phyloP scores from a whole-genome alignment of 2,329 filamentous ascomycete genomes.

The Stagonosporopsis vannaccii region DNA sequence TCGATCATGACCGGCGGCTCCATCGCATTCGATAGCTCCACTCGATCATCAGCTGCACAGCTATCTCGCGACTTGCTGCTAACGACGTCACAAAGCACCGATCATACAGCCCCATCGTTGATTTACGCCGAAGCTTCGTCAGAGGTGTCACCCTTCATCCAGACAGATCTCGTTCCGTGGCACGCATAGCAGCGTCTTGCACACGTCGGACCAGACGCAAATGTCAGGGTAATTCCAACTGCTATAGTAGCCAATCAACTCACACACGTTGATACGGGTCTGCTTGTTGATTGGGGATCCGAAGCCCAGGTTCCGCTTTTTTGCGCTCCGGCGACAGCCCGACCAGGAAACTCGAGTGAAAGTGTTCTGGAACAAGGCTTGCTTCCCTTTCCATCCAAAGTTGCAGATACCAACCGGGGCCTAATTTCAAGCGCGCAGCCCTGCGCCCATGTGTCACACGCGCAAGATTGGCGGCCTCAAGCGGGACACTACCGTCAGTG shows the following conservation, averaged over 20 bases:
- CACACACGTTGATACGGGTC: constrained; percentile 17
- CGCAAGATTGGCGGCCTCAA: constrained; percentile 15
- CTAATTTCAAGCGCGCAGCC: constrained; percentile 13
- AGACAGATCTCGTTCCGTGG: constrained; percentile 21
- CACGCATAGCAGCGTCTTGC: constrained; percentile 18
- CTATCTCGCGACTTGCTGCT: constrained; percentile 8
- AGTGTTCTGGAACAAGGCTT: constrained; percentile 16
- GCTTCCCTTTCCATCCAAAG: constrained; percentile 14
- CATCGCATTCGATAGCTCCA: constrained; percentile 15
- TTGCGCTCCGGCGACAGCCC: constrained; percentile 11
- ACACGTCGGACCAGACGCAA: constrained; percentile 12
- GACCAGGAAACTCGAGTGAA: constrained; percentile 20
- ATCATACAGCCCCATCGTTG: constrained; percentile 14
- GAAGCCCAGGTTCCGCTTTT: constrained; percentile 12
- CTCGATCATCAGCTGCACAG: constrained; percentile 22
- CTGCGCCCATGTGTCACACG: constrained; percentile 25
- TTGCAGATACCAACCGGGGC: constrained; percentile 17
- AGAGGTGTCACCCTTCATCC: constrained; percentile 13
- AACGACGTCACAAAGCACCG: constrained; percentile 24
- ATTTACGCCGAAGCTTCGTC: constrained; percentile 19
- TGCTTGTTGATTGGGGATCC: constrained; percentile 14
- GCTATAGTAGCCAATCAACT: constrained; percentile 15
- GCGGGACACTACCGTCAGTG: constrained; percentile 16
- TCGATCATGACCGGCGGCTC: constrained; percentile 2
- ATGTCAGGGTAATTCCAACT: constrained; percentile 12